Evolutionary conservation across 1,284 basidiomycete species (phyloP).

Genomic region (Ceratobasidium sp.): DNA sequence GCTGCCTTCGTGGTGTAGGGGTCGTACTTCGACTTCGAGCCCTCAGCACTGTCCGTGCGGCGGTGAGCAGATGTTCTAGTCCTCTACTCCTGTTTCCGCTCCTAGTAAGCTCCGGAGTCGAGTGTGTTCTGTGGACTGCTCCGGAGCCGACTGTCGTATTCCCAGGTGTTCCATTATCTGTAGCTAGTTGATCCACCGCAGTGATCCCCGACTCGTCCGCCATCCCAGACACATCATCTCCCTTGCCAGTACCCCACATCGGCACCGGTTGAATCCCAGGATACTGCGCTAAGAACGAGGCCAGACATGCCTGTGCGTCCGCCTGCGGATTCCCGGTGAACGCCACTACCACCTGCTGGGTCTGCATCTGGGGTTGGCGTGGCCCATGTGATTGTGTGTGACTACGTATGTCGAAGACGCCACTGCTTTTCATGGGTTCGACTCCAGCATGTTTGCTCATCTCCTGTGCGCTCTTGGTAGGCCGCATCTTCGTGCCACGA

Average conservation of each 20-base stretch:
- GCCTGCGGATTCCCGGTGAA: constrained; percentile 40
- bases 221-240: constrained; percentile 6
- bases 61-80: constrained; percentile 33
- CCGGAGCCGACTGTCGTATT: neutral
- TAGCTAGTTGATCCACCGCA: neutral
- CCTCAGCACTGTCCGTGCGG: constrained; percentile 37
- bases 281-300: constrained; percentile 43
- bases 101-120: constrained; percentile 24
- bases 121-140: constrained; percentile 11
- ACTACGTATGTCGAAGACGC: neutral
- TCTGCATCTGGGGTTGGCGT: neutral
- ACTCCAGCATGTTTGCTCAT: neutral
- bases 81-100: constrained; percentile 13
- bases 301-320: constrained; percentile 42
- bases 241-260: constrained; percentile 9
- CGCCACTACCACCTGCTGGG: constrained; percentile 30
- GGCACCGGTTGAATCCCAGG: constrained; percentile 37
- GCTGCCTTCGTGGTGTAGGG: constrained; percentile 35
- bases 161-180: neutral
- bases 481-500: constrained; percentile 2
- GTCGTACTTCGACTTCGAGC: constrained; percentile 41
- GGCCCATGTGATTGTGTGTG: neutral
- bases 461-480: constrained; percentile 13
- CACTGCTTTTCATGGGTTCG: neutral
- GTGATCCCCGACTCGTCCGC: neutral